Evolutionary conservation across 495 filamentous ascomycete species (phyloP), one percentile per base, ranked within the genome.

Genomic region (Aspergillus diversus): DNA sequence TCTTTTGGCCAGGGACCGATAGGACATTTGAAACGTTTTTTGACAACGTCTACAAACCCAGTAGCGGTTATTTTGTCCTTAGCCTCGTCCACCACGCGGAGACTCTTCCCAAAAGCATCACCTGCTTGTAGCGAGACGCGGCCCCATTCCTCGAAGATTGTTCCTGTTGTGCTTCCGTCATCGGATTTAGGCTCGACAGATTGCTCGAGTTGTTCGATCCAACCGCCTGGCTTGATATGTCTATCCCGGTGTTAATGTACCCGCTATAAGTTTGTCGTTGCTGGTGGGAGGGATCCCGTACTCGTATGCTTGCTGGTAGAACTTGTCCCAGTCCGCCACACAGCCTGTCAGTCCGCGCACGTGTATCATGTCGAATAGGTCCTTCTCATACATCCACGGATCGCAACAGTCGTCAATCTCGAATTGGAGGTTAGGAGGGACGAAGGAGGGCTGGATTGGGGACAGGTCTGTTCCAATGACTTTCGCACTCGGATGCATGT

Each of bases 191-290:
- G 69, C 0, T 62, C 68, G 32, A 74, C 64, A 15, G 71, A 69
- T 32, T 67, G 71, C 37, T 81, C 79, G 48, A 70, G 65, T 11
- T 79, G 67, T 63, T 82, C 80, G 34, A 77, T 59, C 63, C 70
- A 80, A 3, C 78, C 80, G 7, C 74, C 77, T 1, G 78, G 76
- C 16, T 73, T 71, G 1, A 80, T 66, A 50, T 77, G 71, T 13
- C 31, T 51, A n/a, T 54, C 1, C 21, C 2, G 21, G 21, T 27
- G 21, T 5, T 15, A 17, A 11, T 27, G 5, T 5, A 1, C 16
- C 27, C 21, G 11, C 5, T 50, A 4, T 7, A 17, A 2, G 21
- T 27, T n/a, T n/a, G 16, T 50, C n/a, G 47, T n/a, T 4, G 47
- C 3, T 7, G 5, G n/a, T 21, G 11, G 27, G 16, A 31, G 9